Base-by-base conservation (phyloP, 169 alveolate genomes). In the Amoebophrya sp. region DNA sequence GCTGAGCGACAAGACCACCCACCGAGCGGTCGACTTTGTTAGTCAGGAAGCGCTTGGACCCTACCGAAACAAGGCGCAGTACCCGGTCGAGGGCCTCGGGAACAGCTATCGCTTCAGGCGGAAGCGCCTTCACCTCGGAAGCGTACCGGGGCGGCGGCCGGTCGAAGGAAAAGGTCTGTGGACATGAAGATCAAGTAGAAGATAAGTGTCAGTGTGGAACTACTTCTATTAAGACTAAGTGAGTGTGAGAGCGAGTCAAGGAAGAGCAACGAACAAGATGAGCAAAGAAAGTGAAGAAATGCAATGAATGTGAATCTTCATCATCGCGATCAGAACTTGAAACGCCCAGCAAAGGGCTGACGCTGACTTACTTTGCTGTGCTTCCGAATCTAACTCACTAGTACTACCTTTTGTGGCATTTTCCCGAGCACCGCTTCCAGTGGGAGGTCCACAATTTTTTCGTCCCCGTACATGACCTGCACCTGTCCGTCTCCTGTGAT, bases 21-120 rank as follows among this genome's bases (percentile, higher is more conserved):
- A 91, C 93, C 23, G 92, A 88, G 39, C 93, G 93, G 58, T 91
- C 93, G 40, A 91, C 93, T 38, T 91, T 91, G 91, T 88, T 70
- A 42, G 88, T 88, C 7, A 91, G 92, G 89, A 50, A 91, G 48
- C 93, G 88, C 69, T 91, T 91, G 40, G 93, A 91, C n/a, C 92
- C 88, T 31, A 91, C 93, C 16, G 91, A 70, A 2, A 40, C 70
- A n/a, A 91, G 40, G 31, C 90, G 91, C 39, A 91, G 10, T 45
- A 45, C 67, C 67, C 18, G 67, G 18, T 45, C 67, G n/a, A 45
- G 18, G n/a, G 67, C 67, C 67, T 45, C 18, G n/a, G 67, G 67
- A 45, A 45, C 18, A 18, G 67, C 18, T 18, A 45, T 15, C 10
- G 10, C 67, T 18, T 45, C 67, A 15, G 67, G 67, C 67, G 18